Base-by-base conservation (phyloP, 148 eudicot genomes). In the Chenopodium berlandieri region DNA sequence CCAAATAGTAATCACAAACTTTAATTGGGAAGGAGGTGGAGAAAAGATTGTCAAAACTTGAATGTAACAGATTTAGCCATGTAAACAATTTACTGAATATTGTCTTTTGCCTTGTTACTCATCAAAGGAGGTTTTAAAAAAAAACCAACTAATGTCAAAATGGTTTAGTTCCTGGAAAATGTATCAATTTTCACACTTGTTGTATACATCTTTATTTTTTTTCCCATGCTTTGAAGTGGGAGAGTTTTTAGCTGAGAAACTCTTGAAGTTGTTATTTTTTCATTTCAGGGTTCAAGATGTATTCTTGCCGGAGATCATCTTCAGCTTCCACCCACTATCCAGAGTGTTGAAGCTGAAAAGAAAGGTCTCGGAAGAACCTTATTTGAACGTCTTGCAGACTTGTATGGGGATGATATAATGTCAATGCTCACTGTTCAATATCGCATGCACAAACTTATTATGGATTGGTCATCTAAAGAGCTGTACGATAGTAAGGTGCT, bases 351-450 rank as follows among this genome's bases (percentile, higher is more conserved):
- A 87, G 99, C 99, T 64, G 99, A 92, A 89, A 94, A 93, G 85
- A 96, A 94, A 89, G 99, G 99, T 34, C 82, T 94, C 46, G 99
- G 99, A 44, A 90, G 86, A 88, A 96, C 99, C 60, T 90, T 96
- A 67, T 96, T 96, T 89, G 98, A 96, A 80, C 97, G 98, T 83
- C 94, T 96, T 63, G 93, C 97, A 37, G 93, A 96, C 78, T 85
- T 94, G 87, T 96, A 96, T 85, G 99, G 94, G 77, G 94, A 90
- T 90, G 94, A 92, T 70, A 87, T 90, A 80, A 92, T 66, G 79
- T 92, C 98, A 77, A 94, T 96, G 99, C 99, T 96, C 83, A 96
- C 98, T 87, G 95, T 96, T 80, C 99, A 96, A 85, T 96, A 96
- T 86, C 95, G 99, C 75, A 96, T 96, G 99, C 99, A 96, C 80